Percentiles rank a stretch among this genome's conserved stretches.
These are phyloP conservation scores for Zelopaecilomyces penicillatus DNA, from an alignment of 2,329 filamentous ascomycete species.

Conservation along the genomic window DNA sequence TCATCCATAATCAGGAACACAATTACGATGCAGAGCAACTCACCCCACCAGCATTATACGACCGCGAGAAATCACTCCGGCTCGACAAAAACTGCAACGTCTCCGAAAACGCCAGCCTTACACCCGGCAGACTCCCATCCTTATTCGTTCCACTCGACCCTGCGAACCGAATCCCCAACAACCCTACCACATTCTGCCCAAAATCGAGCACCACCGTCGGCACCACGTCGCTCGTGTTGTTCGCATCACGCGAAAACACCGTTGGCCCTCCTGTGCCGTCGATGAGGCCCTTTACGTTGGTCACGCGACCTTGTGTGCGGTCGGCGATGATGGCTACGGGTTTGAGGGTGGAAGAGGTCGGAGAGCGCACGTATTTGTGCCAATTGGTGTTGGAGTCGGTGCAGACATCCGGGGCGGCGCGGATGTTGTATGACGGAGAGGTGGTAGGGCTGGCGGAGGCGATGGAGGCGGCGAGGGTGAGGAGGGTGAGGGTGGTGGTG, in stretches of 20 bases:
- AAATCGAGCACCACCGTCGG: conserved; percentile 38
- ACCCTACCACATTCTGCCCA: conserved; percentile 38
- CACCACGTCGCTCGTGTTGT: neutral
- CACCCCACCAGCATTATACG: conserved; percentile 27
- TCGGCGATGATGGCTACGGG: neutral
- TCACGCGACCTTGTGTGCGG: conserved; percentile 2
- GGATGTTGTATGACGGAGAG: too few relatives aligned
- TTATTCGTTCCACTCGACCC: conserved; percentile 19
- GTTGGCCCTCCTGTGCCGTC: neutral
- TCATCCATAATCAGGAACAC: too few relatives aligned
- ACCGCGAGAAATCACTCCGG: conserved; percentile 40
- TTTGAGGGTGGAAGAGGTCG: neutral
- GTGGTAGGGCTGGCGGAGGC: too few relatives aligned
- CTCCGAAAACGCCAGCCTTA: conserved; percentile 42
- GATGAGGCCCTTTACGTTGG: conserved; percentile 1
- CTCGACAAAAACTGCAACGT: conserved; percentile 34
- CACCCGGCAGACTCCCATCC: conserved; percentile 24
- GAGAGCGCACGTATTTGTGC: neutral
- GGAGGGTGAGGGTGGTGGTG: too few relatives aligned
- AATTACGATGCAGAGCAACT: conserved; percentile 11
- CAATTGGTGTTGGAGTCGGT: neutral
- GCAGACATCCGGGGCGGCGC: too few relatives aligned
- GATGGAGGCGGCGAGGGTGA: too few relatives aligned
- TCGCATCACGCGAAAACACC: neutral
- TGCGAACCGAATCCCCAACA: conserved; percentile 34